Evolutionary conservation across 2,329 filamentous ascomycete species (phyloP).

Genomic region (Penicillium sp.): DNA sequence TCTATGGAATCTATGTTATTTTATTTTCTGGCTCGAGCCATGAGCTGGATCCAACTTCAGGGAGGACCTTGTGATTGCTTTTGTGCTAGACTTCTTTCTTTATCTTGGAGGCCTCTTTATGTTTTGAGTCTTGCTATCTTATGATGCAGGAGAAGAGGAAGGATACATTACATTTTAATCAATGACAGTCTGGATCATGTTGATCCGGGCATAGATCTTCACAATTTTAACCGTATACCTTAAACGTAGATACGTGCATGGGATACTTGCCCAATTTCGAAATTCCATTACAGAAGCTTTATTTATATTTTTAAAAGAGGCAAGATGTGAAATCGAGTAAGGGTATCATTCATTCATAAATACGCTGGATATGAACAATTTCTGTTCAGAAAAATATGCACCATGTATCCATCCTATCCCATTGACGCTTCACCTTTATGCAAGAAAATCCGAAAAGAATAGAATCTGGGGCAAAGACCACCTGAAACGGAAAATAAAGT

Average conservation of each 20-base stretch:
- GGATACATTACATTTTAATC: not conserved
- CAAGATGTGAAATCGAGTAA: not conserved
- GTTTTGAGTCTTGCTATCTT: conserved; percentile 3
- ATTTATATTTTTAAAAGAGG: not conserved
- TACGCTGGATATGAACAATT: not conserved
- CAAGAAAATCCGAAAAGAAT: not conserved
- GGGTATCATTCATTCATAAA: not conserved
- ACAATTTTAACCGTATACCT: not conserved
- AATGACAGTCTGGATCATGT: not conserved
- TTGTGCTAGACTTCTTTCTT: not conserved
- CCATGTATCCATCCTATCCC: not conserved
- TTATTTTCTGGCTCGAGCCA: not conserved
- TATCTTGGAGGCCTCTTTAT: not conserved
- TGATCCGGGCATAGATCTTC: not conserved
- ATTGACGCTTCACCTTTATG: not conserved
- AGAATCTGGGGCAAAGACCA: not conserved
- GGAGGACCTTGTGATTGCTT: not conserved
- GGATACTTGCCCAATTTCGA: not conserved
- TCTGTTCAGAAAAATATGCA: not conserved
- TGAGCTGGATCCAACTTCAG: not conserved
- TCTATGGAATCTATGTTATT: not conserved
- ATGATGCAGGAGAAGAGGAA: not conserved
- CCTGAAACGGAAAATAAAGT: too few relatives aligned
- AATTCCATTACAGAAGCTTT: not conserved
- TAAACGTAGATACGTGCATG: too few relatives aligned